These are phyloP conservation scores for Phyllosticta capitalensis DNA, from an alignment of 2,329 filamentous ascomycete genomes.

Conservation along the genomic window DNA sequence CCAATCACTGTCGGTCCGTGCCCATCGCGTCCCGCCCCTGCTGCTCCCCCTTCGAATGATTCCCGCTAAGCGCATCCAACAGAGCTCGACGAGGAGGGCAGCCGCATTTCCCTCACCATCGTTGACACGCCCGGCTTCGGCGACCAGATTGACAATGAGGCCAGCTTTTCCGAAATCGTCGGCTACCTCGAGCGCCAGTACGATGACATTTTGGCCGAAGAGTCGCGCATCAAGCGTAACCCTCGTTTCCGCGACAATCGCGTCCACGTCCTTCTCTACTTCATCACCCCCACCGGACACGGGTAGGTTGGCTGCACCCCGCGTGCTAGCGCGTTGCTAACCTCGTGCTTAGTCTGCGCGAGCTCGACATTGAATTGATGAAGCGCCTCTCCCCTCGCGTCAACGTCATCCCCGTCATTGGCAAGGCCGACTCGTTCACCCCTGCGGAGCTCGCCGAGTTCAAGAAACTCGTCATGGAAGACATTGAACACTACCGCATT, in stretches of 20 bases:
- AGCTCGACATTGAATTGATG: conserved; percentile 99
- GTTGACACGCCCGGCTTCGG: conserved; percentile 98
- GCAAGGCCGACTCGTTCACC: conserved; percentile 94
- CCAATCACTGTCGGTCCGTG: conserved; percentile 86
- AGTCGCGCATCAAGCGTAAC: conserved; percentile 99
- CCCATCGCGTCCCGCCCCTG: background rate
- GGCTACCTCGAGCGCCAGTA: conserved; percentile 98
- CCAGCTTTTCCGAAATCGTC: conserved; percentile 95
- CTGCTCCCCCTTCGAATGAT: background rate
- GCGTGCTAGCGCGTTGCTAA: background rate
- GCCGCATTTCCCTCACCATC: conserved; percentile 94
- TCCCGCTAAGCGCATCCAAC: conserved; percentile 48
- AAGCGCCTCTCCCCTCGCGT: conserved; percentile 95
- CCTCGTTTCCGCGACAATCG: conserved; percentile 98
- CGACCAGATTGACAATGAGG: conserved; percentile 98
- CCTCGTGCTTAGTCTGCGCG: conserved; percentile 61
- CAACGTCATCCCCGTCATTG: conserved; percentile 98
- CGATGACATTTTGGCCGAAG: conserved; percentile 97
- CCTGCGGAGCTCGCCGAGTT: conserved; percentile 95
- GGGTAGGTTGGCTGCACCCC: conserved; percentile 44
- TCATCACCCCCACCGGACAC: conserved; percentile 96
- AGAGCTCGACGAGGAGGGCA: conserved; percentile 96
- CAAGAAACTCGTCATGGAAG: conserved; percentile 99
- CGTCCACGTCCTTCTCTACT: conserved; percentile 96
- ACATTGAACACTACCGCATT: conserved; percentile 99